Evolutionary conservation across 2,329 filamentous ascomycete genomes (phyloP).

Genomic region (Colletotrichum siamense): DNA sequence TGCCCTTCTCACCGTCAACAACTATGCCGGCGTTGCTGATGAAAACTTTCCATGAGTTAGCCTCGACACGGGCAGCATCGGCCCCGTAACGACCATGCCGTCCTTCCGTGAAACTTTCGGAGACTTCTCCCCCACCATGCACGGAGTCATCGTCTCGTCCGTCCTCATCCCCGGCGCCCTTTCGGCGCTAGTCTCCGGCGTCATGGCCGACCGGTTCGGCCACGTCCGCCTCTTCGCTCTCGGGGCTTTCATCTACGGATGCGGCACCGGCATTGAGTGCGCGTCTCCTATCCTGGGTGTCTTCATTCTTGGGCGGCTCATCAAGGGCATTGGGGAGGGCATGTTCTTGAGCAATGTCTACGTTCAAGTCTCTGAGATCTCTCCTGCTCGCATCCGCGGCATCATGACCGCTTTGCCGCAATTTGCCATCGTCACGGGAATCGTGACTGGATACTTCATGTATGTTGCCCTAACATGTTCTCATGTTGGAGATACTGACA

Average conservation of each 20-base stretch:
- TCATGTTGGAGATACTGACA: background rate
- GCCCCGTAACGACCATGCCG: constrained; percentile 64
- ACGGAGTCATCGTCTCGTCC: constrained; percentile 65
- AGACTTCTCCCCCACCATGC: constrained; percentile 56
- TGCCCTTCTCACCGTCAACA: background rate
- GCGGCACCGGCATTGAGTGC: constrained; percentile 53
- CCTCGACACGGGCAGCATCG: constrained; percentile 57
- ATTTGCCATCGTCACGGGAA: constrained; percentile 54
- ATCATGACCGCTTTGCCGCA: constrained; percentile 58
- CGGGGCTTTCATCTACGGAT: constrained; percentile 54
- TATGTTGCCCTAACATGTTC: constrained; percentile 34
- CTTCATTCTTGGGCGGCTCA: constrained; percentile 59
- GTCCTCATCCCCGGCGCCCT: constrained; percentile 65
- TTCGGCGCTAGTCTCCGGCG: constrained; percentile 62
- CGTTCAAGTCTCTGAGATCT: constrained; percentile 65
- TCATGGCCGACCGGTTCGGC: constrained; percentile 59
- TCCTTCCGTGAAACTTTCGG: constrained; percentile 57
- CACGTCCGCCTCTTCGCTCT: constrained; percentile 56
- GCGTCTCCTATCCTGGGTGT: constrained; percentile 45
- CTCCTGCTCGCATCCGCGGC: constrained; percentile 55
- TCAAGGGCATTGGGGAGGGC: constrained; percentile 64
- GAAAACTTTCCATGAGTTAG: constrained; percentile 6
- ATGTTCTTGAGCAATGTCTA: constrained; percentile 58
- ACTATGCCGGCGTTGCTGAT: background rate
- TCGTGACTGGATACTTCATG: constrained; percentile 63